Conservation (phyloP, 2,329 filamentous ascomycete species). For the Aspergillus sp. region DNA sequence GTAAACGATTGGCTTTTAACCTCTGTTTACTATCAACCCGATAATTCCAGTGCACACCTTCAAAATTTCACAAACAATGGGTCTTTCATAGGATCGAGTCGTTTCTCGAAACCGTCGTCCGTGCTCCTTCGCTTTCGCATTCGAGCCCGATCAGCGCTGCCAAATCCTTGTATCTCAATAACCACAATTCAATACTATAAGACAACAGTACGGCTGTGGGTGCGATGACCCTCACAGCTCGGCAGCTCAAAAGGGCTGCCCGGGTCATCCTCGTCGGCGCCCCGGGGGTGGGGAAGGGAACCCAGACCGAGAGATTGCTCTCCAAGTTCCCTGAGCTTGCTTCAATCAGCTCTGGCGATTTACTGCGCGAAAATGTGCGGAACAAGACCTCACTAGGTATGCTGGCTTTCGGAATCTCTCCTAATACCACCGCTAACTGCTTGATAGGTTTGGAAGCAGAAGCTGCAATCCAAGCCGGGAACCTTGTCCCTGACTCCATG, state of each 20-base stretch:
- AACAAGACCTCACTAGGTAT: slow-evolving; percentile 80
- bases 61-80: slow-evolving; percentile 7
- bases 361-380: slow-evolving; percentile 90
- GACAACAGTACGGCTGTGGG: background rate
- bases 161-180: background rate
- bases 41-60: background rate
- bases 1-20: background rate
- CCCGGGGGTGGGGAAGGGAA: slow-evolving; percentile 96
- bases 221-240: slow-evolving; percentile 36
- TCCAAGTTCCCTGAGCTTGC: slow-evolving; percentile 83
- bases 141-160: background rate
- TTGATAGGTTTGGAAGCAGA: slow-evolving; percentile 82
- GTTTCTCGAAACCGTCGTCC: background rate
- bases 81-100: slow-evolving; percentile 10
- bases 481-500: slow-evolving; percentile 85
- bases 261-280: slow-evolving; percentile 93
- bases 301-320: slow-evolving; percentile 86
- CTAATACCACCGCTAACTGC: background rate
- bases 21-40: background rate
- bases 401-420: slow-evolving; percentile 16
- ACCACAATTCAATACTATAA: background rate
- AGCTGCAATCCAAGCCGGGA: slow-evolving; percentile 79
- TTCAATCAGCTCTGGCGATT: slow-evolving; percentile 89
- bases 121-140: background rate
- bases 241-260: slow-evolving; percentile 72